Percentiles rank a stretch among this genome's conserved stretches.
These are phyloP conservation scores for Sugiyamaella boreocaroliniensis DNA, from an alignment of 805 yeast species.

Conservation along the genomic window DNA sequence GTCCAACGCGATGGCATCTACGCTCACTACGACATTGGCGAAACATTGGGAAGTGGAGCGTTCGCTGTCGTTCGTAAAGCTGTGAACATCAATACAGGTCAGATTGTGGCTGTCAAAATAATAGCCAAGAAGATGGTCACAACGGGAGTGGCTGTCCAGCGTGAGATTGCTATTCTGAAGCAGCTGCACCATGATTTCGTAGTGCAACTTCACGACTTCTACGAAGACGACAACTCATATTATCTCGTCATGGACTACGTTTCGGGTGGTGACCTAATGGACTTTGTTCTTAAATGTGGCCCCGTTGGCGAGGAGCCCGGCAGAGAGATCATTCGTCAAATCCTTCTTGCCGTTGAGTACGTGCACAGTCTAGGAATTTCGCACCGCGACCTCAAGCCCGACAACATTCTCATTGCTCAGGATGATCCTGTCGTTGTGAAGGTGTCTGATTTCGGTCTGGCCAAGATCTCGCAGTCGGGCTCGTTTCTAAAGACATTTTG, in stretches of 20 bases:
- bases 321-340: conserved; percentile 77
- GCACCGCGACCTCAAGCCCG: conserved; percentile 97
- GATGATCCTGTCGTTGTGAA: conserved; percentile 90
- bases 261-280: conserved; percentile 97
- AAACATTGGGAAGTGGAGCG: conserved; percentile 95
- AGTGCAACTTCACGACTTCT: conserved; percentile 74
- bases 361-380: conserved; percentile 87
- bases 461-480: conserved; percentile 78
- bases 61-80: conserved; percentile 94
- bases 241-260: conserved; percentile 94
- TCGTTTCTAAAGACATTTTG: conserved; percentile 93
- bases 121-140: conserved; percentile 73
- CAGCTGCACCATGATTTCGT: conserved; percentile 78
- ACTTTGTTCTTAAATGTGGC: conserved; percentile 88
- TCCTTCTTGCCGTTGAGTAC: conserved; percentile 74
- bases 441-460: conserved; percentile 93
- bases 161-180: conserved; percentile 78
- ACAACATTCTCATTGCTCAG: conserved; percentile 81
- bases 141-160: conserved; percentile 70
- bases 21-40: conserved; percentile 67
- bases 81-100: conserved; percentile 76
- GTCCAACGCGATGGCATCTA: conserved; percentile 46
- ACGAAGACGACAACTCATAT: conserved; percentile 73
- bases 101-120: conserved; percentile 84
- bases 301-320: conserved; percentile 82